Evolutionary conservation across 331 rosid genomes (phyloP).

Genomic region (Quercus lobata): DNA sequence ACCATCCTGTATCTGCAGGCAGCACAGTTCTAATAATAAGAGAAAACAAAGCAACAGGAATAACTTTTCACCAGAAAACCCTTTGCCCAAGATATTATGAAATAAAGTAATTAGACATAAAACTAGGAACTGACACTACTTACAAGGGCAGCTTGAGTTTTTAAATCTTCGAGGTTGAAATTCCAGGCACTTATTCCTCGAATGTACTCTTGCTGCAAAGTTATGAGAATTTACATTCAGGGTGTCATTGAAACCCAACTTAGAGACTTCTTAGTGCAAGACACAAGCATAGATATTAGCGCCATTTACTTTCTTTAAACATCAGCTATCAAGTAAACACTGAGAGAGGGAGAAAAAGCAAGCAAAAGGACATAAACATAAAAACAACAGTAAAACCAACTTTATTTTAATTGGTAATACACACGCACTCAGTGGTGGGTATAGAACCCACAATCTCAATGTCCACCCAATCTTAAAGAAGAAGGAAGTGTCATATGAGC

Average conservation of each 20-base stretch:
- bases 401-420: not conserved
- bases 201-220: constrained; percentile 84
- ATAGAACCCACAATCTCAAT: too few species aligned
- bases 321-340: not conserved
- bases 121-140: constrained; percentile 23
- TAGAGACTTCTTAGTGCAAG: not conserved
- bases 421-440: too few species aligned
- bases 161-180: constrained; percentile 91
- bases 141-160: constrained; percentile 96
- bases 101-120: not conserved
- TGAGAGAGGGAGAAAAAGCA: not conserved
- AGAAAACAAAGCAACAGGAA: constrained; percentile 9
- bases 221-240: constrained; percentile 14
- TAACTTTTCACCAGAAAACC: not conserved
- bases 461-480: too few species aligned
- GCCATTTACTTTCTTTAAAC: not conserved
- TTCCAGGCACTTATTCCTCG: constrained; percentile 99
- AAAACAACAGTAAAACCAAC: not conserved
- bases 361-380: not conserved
- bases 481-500: too few species aligned
- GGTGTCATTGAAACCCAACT: not conserved
- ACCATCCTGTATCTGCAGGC: constrained; percentile 82
- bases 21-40: constrained; percentile 17
- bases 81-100: not conserved
- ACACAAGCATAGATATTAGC: not conserved